phyloP scores from a whole-genome alignment of 2,329 filamentous ascomycete genomes.

The Dothideomycetes sp. region DNA sequence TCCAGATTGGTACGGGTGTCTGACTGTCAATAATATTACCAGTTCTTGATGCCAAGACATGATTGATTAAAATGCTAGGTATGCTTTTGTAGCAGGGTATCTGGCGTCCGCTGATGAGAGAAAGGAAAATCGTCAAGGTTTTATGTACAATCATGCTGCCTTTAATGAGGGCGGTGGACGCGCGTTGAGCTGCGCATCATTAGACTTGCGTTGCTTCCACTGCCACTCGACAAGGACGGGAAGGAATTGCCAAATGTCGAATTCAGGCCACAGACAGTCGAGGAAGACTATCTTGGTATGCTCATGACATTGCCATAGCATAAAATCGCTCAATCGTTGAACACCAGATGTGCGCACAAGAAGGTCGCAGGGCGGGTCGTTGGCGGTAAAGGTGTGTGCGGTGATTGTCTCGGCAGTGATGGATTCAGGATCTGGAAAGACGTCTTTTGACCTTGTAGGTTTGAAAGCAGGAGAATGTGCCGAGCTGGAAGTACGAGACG shows the following conservation, averaged over 20 bases:
- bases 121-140: constrained; percentile 3
- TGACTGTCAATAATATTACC: too few relatives aligned
- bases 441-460: constrained; percentile 26
- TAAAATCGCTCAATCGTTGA: constrained; percentile 86
- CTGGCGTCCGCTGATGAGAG: constrained; percentile 4
- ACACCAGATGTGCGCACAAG: constrained; percentile 90
- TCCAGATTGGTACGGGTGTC: too few relatives aligned
- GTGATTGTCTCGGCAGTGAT: constrained; percentile 78
- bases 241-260: constrained; percentile 86
- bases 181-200: constrained; percentile 20
- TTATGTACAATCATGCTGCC: background rate
- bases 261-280: constrained; percentile 89
- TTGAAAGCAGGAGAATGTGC: constrained; percentile 30
- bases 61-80: constrained; percentile 7
- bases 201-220: constrained; percentile 44
- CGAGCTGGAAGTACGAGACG: constrained; percentile 29
- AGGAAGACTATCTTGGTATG: constrained; percentile 88
- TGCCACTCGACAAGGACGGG: constrained; percentile 91
- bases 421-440: constrained; percentile 68
- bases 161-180: constrained; percentile 6
- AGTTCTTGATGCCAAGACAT: constrained; percentile 4
- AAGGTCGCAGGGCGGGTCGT: constrained; percentile 79
- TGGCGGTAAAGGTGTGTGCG: constrained; percentile 78
- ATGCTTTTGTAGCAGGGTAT: constrained; percentile 7
- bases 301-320: constrained; percentile 97